These are phyloP conservation scores for Aspergillus aculeatinus DNA, from an alignment of 2,329 filamentous ascomycete genomes.

Conservation along the genomic window DNA sequence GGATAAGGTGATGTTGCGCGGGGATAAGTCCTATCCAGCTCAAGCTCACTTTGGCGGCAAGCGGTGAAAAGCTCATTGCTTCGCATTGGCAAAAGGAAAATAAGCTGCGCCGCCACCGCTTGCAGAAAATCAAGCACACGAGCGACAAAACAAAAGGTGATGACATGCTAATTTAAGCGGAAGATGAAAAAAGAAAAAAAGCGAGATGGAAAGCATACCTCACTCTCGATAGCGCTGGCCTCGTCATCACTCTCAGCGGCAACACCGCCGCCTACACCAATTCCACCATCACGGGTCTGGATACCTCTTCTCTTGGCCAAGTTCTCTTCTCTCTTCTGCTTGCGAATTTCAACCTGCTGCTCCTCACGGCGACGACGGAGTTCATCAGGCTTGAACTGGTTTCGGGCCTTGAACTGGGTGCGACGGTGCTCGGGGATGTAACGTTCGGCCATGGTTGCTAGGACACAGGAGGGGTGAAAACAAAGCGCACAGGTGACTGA, in stretches of 20 bases:
- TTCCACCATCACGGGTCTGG: slow-evolving; percentile 67
- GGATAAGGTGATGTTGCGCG: slow-evolving; percentile 2
- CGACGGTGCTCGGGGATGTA: slow-evolving; percentile 99
- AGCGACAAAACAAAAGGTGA: not conserved
- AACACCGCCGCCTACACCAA: slow-evolving; percentile 60
- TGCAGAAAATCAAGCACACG: not conserved
- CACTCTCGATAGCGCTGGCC: slow-evolving; percentile 86
- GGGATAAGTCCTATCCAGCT: not conserved
- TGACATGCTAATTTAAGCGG: slow-evolving; percentile 5
- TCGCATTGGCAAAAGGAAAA: slow-evolving; percentile 26
- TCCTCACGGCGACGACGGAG: slow-evolving; percentile 97
- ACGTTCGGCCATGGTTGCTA: slow-evolving; percentile 82
- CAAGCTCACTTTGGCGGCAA: not conserved
- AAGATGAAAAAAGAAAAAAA: slow-evolving; percentile 26
- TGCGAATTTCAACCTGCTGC: slow-evolving; percentile 98
- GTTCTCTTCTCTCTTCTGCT: slow-evolving; percentile 98
- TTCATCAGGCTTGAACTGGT: slow-evolving; percentile 98
- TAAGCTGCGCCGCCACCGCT: slow-evolving; percentile 11
- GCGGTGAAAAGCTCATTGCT: slow-evolving; percentile 37
- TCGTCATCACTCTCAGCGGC: slow-evolving; percentile 98
- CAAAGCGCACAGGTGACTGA: slow-evolving; percentile 27
- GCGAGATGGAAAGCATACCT: slow-evolving; percentile 63
- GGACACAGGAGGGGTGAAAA: slow-evolving; percentile 28
- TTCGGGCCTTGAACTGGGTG: slow-evolving; percentile 99
- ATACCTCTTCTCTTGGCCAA: slow-evolving; percentile 97